Percentiles rank a stretch among this genome's conserved stretches.
These are phyloP conservation scores for Jackrogersella minutella DNA, from an alignment of 495 filamentous ascomycete genomes.

Conservation along the genomic window DNA sequence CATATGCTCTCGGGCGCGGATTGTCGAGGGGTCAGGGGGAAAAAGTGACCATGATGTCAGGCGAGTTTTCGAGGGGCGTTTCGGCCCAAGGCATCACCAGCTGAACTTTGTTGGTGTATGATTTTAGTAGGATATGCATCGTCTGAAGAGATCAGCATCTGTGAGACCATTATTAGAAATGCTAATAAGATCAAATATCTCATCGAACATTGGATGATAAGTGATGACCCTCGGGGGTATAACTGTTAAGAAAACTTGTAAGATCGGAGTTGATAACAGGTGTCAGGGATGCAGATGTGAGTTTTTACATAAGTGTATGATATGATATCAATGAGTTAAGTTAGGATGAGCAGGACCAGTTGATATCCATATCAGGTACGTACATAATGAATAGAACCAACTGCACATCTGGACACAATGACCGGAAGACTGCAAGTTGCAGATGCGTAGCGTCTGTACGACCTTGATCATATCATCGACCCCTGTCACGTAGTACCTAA, in stretches of 20 bases:
- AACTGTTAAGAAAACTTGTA: background rate
- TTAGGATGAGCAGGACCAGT: too few species aligned
- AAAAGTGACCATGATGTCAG: background rate
- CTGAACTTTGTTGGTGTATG: slow-evolving; percentile 7
- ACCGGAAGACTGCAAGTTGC: too few species aligned
- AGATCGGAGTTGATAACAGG: too few species aligned
- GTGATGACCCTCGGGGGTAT: background rate
- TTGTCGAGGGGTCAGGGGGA: background rate
- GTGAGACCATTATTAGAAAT: background rate
- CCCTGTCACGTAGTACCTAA: slow-evolving; percentile 4
- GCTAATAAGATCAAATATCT: background rate
- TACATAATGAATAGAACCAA: too few species aligned
- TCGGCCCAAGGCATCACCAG: background rate
- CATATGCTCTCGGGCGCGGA: background rate
- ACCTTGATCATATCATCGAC: background rate
- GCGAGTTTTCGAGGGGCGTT: background rate
- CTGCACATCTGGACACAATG: too few species aligned
- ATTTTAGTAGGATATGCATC: background rate
- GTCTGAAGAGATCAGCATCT: background rate
- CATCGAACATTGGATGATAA: background rate
- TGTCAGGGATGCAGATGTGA: too few species aligned
- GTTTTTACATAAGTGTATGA: background rate
- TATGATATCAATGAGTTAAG: background rate
- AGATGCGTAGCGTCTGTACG: background rate
- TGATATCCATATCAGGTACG: too few species aligned